A percentile compares a stretch with the other conserved stretches of the same genome.
Evolutionary conservation across 257 asterid genomes (phyloP).

Genomic region (Plantago ovata): DNA sequence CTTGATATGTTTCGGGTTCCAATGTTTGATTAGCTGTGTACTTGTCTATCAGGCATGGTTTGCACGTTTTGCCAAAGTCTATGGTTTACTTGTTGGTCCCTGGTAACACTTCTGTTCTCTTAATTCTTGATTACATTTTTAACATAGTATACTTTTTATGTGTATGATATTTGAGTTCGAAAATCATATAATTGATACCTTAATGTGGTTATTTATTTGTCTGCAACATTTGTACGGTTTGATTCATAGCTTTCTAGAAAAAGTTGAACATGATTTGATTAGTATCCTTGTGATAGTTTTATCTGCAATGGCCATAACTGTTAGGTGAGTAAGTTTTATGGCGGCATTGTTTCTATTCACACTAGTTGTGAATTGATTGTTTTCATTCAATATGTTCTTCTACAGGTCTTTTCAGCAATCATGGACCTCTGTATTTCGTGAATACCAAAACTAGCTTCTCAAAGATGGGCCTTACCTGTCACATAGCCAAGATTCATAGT

Average conservation of each 20-base stretch:
- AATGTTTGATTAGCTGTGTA: conserved; percentile 19
- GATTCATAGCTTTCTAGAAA: conserved; percentile 4
- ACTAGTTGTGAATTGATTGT: not conserved
- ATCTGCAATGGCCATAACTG: not conserved
- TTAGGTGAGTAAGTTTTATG: conserved; percentile 4
- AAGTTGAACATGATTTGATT: conserved; percentile 5
- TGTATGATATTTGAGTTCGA: not conserved
- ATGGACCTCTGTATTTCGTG: conserved; percentile 79
- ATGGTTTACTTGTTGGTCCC: conserved; percentile 94
- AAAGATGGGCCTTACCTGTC: conserved; percentile 94
- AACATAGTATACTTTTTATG: too few relatives aligned
- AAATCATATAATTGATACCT: not conserved
- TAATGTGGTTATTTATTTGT: not conserved
- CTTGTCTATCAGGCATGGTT: conserved; percentile 73
- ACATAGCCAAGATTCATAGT: conserved; percentile 70
- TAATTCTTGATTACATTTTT: not conserved
- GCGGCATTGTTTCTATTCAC: conserved; percentile 1
- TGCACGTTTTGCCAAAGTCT: conserved; percentile 78
- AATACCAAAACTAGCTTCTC: conserved; percentile 72
- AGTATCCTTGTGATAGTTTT: not conserved
- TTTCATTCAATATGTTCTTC: not conserved
- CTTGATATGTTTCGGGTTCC: conserved; percentile 13
- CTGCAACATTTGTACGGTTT: not conserved
- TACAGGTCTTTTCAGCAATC: conserved; percentile 71
- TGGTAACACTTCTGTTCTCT: conserved; percentile 47